Conservation (phyloP, 2,329 filamentous ascomycete species). For the Neocatenulostroma microsporum region DNA sequence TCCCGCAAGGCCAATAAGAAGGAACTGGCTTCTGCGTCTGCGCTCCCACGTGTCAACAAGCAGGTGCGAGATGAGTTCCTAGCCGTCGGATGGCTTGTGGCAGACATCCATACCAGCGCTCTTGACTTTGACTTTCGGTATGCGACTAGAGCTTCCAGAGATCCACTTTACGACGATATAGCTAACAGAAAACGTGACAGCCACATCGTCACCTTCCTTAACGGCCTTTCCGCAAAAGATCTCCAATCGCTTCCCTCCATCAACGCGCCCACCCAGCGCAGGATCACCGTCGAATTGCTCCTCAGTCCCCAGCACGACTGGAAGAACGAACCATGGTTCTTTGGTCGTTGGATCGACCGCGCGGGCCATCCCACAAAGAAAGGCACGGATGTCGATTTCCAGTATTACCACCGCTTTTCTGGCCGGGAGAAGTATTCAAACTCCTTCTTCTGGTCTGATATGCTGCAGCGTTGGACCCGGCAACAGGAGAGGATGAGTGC, state of each 20-base stretch:
- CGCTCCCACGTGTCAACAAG: constrained; percentile 6
- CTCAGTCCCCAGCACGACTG: too few species aligned
- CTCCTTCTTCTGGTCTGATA: too few species aligned
- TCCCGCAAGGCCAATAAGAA: background rate
- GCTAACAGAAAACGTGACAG: too few species aligned
- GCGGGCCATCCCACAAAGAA: constrained; percentile 3
- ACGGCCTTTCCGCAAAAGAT: constrained; percentile 3
- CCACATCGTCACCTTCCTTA: constrained; percentile 10
- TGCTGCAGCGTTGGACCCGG: too few species aligned
- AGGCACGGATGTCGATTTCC: constrained; percentile 1
- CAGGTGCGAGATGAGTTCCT: constrained; percentile 7
- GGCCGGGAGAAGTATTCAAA: too few species aligned
- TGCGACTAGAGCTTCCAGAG: too few species aligned
- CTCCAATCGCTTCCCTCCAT: background rate
- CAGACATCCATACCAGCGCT: constrained; percentile 1
- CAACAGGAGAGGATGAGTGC: background rate
- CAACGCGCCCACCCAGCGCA: constrained; percentile 31
- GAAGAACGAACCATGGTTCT: background rate
- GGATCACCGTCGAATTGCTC: constrained; percentile 1
- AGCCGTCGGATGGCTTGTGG: background rate
- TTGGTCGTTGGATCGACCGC: constrained; percentile 3
- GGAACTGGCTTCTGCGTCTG: background rate
- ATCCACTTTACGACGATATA: too few species aligned
- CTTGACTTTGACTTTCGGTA: constrained; percentile 9
- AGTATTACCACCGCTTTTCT: too few species aligned